Conservation (phyloP, 345 rosid species). For the Arabidopsis suecica region DNA sequence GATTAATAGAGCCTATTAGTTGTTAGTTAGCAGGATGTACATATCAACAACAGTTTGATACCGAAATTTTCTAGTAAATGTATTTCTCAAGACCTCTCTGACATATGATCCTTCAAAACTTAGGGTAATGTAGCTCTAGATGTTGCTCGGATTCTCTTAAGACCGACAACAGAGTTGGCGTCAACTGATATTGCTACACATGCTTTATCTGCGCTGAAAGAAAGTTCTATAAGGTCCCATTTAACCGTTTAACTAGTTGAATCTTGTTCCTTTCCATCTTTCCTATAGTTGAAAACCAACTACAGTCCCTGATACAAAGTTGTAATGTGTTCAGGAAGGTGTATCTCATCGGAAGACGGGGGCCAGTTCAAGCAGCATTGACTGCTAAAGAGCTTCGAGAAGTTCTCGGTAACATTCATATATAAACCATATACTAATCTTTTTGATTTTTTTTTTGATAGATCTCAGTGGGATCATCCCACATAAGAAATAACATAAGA, state of each 20-base stretch:
- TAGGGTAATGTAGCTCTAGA: slow-evolving; percentile 99
- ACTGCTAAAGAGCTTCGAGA: slow-evolving; percentile 97
- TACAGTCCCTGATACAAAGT: slow-evolving; percentile 24
- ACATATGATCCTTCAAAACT: slow-evolving; percentile 25
- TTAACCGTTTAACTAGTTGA: neutral
- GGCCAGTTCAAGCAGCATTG: slow-evolving; percentile 97
- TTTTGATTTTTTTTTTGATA: neutral
- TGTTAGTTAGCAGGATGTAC: slow-evolving; percentile 10
- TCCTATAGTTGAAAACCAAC: slow-evolving; percentile 21
- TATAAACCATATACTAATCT: neutral
- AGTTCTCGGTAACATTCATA: slow-evolving; percentile 62
- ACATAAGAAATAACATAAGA: slow-evolving; percentile 2
- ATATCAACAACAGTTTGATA: neutral
- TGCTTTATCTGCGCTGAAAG: slow-evolving; percentile 75
- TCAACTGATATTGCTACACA: slow-evolving; percentile 83
- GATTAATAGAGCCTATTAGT: neutral
- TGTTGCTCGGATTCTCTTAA: slow-evolving; percentile 83
- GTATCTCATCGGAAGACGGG: slow-evolving; percentile 87
- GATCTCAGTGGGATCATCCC: neutral
- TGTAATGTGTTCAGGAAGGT: slow-evolving; percentile 68
- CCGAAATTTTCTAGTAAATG: neutral
- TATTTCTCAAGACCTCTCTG: slow-evolving; percentile 21
- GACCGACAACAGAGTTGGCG: slow-evolving; percentile 75
- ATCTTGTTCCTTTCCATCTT: slow-evolving; percentile 3
- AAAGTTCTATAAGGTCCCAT: slow-evolving; percentile 75